phyloP scores from a whole-genome alignment of 148 eudicot genomes.

The Euryodendron excelsum region DNA sequence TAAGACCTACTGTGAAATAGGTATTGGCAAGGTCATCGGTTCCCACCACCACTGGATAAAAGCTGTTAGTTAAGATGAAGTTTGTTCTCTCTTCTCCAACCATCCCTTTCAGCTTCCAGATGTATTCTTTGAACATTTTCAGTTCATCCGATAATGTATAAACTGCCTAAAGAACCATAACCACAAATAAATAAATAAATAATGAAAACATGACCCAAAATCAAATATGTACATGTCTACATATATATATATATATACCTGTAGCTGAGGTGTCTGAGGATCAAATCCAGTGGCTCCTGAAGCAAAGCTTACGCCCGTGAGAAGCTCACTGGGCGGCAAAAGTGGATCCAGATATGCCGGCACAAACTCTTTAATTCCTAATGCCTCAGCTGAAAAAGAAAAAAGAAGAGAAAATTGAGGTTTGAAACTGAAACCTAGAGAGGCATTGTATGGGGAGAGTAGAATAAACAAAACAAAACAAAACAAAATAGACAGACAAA shows the following conservation, averaged over 20 bases:
- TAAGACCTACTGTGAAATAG: slow-evolving; percentile 22
- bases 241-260: slow-evolving; percentile 21
- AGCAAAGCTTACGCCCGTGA: slow-evolving; percentile 71
- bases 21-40: slow-evolving; percentile 40
- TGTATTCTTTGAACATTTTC: slow-evolving; percentile 32
- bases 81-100: slow-evolving; percentile 36
- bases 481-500: background rate
- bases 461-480: too few species aligned
- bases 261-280: slow-evolving; percentile 39
- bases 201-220: background rate
- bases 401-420: background rate
- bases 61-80: slow-evolving; percentile 20
- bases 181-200: too few species aligned
- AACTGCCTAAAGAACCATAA: slow-evolving; percentile 13
- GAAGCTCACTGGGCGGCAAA: slow-evolving; percentile 33
- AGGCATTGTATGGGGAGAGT: too few species aligned
- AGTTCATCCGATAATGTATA: slow-evolving; percentile 27
- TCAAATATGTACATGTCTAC: background rate
- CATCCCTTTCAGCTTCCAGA: slow-evolving; percentile 8
- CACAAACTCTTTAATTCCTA: slow-evolving; percentile 12
- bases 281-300: slow-evolving; percentile 63
- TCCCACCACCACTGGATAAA: slow-evolving; percentile 23
- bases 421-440: too few species aligned
- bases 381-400: background rate
- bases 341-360: slow-evolving; percentile 11